Evolutionary conservation across 2,329 filamentous ascomycete genomes (phyloP).

Genomic region (Colletotrichum neosansevieriae): DNA sequence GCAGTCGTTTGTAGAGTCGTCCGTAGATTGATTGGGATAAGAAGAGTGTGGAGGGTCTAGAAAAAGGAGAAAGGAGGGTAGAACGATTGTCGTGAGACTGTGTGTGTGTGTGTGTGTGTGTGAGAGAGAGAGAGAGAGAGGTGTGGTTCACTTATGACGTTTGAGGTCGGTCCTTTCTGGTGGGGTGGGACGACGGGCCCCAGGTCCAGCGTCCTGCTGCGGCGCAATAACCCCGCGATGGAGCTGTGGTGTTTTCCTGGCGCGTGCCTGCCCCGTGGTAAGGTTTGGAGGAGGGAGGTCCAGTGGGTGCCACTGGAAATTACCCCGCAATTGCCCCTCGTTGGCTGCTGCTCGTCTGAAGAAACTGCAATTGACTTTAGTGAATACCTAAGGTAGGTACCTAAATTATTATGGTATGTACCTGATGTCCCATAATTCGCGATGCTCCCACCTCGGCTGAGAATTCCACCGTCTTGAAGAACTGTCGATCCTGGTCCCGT

Average conservation of each 20-base stretch:
- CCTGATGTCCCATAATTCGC: no score
- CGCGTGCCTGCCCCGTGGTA: slow-evolving; percentile 18
- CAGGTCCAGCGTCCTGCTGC: background rate
- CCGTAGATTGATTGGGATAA: background rate
- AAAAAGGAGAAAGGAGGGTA: background rate
- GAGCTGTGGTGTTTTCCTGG: slow-evolving; percentile 38
- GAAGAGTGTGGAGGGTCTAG: background rate
- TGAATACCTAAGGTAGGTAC: no score
- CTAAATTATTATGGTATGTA: no score
- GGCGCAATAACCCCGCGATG: slow-evolving; percentile 36
- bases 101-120: no score
- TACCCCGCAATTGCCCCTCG: slow-evolving; percentile 42
- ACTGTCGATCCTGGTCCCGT: background rate
- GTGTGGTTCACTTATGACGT: slow-evolving; percentile 30
- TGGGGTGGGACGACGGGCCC: slow-evolving; percentile 19
- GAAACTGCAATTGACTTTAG: slow-evolving; percentile 7
- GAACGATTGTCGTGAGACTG: background rate
- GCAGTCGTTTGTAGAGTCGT: background rate
- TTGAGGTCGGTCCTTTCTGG: slow-evolving; percentile 23
- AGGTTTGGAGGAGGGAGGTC: background rate
- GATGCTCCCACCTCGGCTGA: slow-evolving; percentile 23
- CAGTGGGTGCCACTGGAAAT: background rate
- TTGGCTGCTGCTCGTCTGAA: slow-evolving; percentile 13
- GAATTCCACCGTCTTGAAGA: slow-evolving; percentile 2
- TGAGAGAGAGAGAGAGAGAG: background rate